phyloP scores from a whole-genome alignment of 2,329 filamentous ascomycete genomes.

The Cercospora sp. region DNA sequence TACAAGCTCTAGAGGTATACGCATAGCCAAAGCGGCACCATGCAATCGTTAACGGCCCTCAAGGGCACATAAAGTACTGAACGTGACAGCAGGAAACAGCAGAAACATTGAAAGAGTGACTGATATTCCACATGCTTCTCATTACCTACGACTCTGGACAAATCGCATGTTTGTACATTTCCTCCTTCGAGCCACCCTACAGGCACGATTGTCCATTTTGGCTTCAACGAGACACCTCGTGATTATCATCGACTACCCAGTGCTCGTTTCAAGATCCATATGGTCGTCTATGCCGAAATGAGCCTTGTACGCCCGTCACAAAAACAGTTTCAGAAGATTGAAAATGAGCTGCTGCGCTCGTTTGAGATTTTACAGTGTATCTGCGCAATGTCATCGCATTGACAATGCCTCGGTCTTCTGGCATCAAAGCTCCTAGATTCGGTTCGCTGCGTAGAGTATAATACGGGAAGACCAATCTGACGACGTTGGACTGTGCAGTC shows the following conservation, averaged over 20 bases:
- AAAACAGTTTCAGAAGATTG: not conserved
- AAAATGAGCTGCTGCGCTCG: not conserved
- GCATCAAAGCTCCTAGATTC: not conserved
- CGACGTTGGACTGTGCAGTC: not conserved
- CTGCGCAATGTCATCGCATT: not conserved
- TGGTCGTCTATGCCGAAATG: not conserved
- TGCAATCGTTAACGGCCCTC: not conserved
- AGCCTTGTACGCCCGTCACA: not conserved
- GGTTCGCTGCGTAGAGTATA: not conserved
- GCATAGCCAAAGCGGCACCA: not conserved
- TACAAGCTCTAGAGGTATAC: not conserved
- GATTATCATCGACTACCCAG: not conserved
- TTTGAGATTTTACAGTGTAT: not conserved
- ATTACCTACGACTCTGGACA: not conserved
- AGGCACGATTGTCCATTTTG: not conserved
- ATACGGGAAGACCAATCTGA: not conserved
- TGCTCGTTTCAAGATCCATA: not conserved
- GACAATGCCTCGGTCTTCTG: not conserved
- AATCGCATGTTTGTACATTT: not conserved
- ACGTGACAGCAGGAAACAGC: not conserved
- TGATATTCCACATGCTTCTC: not conserved
- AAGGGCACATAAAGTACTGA: not conserved
- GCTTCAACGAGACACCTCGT: not conserved
- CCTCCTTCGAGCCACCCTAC: not conserved
- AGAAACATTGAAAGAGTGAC: not conserved